Evolutionary conservation across 2,329 filamentous ascomycete genomes (phyloP).

Genomic region (Lasiodiplodia hormozganensis): DNA sequence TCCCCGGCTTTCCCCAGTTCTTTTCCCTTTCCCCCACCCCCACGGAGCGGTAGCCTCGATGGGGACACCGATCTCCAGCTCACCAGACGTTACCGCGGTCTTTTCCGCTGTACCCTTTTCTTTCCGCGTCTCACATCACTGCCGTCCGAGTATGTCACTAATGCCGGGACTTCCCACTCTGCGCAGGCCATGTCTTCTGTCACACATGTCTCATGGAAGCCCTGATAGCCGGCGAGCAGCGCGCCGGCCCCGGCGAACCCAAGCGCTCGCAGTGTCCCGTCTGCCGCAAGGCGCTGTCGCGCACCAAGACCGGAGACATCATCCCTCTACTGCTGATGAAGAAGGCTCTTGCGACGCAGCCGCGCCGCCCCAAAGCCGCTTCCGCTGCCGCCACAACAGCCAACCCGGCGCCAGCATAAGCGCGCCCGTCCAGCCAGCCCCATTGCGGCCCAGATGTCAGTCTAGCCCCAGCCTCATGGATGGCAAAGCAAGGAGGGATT

Average conservation of each 20-base stretch:
- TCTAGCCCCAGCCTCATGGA: not conserved
- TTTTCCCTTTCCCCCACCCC: not conserved
- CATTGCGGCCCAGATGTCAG: not conserved
- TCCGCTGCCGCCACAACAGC: not conserved
- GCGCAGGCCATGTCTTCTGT: conserved; percentile 67
- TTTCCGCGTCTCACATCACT: not conserved
- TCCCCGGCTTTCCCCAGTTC: conserved; percentile 1
- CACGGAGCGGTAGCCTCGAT: not conserved
- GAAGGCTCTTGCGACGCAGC: conserved; percentile 21
- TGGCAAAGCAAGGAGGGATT: not conserved
- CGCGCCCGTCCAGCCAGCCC: not conserved
- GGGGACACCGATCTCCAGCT: not conserved
- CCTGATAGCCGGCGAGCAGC: conserved; percentile 63
- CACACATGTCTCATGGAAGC: conserved; percentile 68
- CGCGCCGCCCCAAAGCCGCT: not conserved
- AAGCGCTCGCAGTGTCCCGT: conserved; percentile 56
- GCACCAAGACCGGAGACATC: conserved; percentile 49
- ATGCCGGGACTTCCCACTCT: not conserved
- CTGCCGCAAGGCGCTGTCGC: conserved; percentile 53
- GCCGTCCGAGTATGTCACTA: not conserved
- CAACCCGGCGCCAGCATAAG: not conserved
- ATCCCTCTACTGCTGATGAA: conserved; percentile 36
- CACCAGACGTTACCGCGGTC: not conserved
- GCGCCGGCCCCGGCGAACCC: conserved; percentile 50
- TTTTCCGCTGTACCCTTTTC: not conserved